Evolutionary conservation across 2,329 filamentous ascomycete species (phyloP).

Genomic region (Fusarium floridanum): DNA sequence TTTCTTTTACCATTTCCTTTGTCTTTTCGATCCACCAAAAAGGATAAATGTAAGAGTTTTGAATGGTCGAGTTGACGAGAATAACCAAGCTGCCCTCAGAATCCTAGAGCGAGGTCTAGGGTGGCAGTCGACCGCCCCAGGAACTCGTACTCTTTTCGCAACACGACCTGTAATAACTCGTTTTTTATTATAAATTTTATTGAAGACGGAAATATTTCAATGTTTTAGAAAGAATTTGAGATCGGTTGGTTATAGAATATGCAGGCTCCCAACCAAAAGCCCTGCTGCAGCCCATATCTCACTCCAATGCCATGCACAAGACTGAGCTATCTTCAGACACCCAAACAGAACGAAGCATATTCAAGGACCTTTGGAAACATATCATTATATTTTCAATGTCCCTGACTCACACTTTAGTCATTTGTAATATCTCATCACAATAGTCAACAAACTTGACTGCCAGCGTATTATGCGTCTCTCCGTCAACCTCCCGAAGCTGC

Average conservation of each 20-base stretch:
- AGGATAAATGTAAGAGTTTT: not conserved
- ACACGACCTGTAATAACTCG: not conserved
- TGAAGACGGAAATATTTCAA: not conserved
- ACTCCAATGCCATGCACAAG: not conserved
- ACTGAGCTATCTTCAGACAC: too few species aligned
- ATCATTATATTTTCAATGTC: not conserved
- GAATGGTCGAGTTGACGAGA: not conserved
- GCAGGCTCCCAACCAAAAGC: not conserved
- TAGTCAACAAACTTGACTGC: slow-evolving; percentile 14
- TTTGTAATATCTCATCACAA: slow-evolving; percentile 10
- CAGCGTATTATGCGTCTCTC: slow-evolving; percentile 17
- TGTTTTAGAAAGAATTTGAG: not conserved
- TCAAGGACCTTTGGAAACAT: fast-evolving
- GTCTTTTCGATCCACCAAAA: not conserved
- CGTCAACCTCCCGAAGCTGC: slow-evolving; percentile 7
- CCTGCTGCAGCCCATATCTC: not conserved
- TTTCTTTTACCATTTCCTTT: not conserved
- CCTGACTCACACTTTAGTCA: not conserved
- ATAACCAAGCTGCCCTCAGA: not conserved
- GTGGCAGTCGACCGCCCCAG: not conserved
- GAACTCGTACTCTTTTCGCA: not conserved
- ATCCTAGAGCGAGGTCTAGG: not conserved
- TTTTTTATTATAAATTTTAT: not conserved
- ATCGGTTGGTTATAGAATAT: not conserved
- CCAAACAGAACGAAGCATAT: too few species aligned